A percentile compares a stretch with the other conserved stretches of the same genome.
Evolutionary conservation across 306 rosid species (phyloP).

Genomic region (Lotus japonicus): DNA sequence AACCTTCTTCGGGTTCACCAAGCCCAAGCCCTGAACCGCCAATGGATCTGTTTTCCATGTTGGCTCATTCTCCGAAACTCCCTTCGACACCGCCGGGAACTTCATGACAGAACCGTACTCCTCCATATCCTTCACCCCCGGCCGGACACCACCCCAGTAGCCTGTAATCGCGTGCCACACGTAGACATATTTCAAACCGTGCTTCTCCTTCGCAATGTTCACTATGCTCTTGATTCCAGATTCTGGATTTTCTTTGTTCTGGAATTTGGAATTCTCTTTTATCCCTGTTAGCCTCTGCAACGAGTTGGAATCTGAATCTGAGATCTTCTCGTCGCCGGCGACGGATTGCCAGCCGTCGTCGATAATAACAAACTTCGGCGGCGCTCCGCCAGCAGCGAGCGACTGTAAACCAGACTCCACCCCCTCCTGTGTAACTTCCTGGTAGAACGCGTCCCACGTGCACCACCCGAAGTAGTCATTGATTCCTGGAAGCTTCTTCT

Average conservation of each 20-base stretch:
- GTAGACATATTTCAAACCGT: constrained; percentile 60
- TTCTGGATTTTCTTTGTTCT: constrained; percentile 38
- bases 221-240: constrained; percentile 60
- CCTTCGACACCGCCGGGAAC: constrained; percentile 48
- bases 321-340: constrained; percentile 21
- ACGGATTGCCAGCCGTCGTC: constrained; percentile 95
- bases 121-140: constrained; percentile 63
- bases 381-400: constrained; percentile 57
- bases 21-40: constrained; percentile 67
- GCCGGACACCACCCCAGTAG: constrained; percentile 90
- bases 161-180: constrained; percentile 97
- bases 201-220: constrained; percentile 51
- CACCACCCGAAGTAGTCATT: constrained; percentile 84
- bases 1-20: constrained; percentile 59
- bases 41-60: constrained; percentile 55
- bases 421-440: constrained; percentile 76
- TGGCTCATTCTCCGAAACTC: constrained; percentile 72
- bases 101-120: constrained; percentile 51
- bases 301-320: background rate
- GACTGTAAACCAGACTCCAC: constrained; percentile 64
- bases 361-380: constrained; percentile 78
- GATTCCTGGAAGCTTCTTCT: constrained; percentile 77
- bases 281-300: constrained; percentile 53
- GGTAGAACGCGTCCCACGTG: constrained; percentile 93
- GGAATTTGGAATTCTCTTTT: constrained; percentile 68